Percentiles rank a stretch among this genome's conserved stretches.
These are phyloP conservation scores for Powellomyces hirtus DNA, from an alignment of 192 early-diverging fungal genomes.

Conservation along the genomic window DNA sequence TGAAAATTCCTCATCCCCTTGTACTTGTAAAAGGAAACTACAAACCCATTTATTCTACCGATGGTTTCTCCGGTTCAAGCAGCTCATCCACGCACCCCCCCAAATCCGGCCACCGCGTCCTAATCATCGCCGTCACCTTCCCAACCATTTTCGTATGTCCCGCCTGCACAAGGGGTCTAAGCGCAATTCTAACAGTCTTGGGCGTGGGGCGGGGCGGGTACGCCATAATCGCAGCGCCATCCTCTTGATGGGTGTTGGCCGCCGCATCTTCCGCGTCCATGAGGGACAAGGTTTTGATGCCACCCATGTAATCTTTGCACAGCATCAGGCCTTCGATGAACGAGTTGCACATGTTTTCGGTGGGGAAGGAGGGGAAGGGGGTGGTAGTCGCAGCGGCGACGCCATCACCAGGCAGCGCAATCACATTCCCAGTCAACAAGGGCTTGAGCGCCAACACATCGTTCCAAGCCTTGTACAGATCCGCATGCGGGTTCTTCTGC, in stretches of 20 bases:
- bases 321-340: constrained; percentile 21
- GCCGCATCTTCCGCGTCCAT: not conserved
- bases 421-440: no score
- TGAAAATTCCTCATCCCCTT: no score
- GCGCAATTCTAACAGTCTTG: constrained; percentile 10
- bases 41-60: no score
- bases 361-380: not conserved
- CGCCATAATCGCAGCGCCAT: not conserved
- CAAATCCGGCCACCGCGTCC: constrained; percentile 8
- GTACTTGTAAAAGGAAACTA: no score
- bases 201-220: constrained; percentile 17
- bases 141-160: not conserved
- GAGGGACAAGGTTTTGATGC: constrained; percentile 2
- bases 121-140: not conserved
- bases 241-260: not conserved
- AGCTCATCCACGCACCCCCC: not conserved
- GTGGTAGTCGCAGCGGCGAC: not conserved
- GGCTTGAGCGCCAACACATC: not conserved
- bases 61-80: no score
- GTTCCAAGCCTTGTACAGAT: not conserved
- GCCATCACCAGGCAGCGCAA: not conserved
- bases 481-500: not conserved
- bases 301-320: not conserved
- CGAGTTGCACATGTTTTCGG: constrained; percentile 35
- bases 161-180: not conserved